These are phyloP conservation scores for Hordeum marinum DNA, from an alignment of 176 grass and related monocot species.

Conservation along the genomic window DNA sequence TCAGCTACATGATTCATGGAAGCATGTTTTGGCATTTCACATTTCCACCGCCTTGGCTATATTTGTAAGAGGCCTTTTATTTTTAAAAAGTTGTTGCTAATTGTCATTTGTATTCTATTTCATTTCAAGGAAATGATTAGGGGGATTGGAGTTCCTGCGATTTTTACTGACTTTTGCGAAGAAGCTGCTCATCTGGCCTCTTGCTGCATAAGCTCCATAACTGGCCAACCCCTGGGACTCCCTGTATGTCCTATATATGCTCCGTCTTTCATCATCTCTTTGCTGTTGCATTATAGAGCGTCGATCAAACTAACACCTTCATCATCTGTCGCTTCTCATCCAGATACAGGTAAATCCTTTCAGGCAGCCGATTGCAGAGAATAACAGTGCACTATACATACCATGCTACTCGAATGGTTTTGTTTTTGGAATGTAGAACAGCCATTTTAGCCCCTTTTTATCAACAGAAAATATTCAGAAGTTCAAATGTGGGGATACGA, in stretches of 20 bases:
- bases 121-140: slow-evolving; percentile 66
- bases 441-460: neutral
- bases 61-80: neutral
- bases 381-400: slow-evolving; percentile 62
- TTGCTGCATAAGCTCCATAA: slow-evolving; percentile 60
- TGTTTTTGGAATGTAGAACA: slow-evolving; percentile 70
- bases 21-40: neutral
- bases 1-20: neutral
- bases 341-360: slow-evolving; percentile 95
- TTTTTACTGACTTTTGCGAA: slow-evolving; percentile 97
- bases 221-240: slow-evolving; percentile 44
- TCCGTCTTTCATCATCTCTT: neutral
- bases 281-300: neutral
- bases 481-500: neutral
- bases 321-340: slow-evolving; percentile 7
- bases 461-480: neutral
- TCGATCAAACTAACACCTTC: neutral
- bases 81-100: neutral
- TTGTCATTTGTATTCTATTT: slow-evolving; percentile 8
- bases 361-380: slow-evolving; percentile 73
- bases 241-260: slow-evolving; percentile 50
- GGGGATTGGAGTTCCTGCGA: slow-evolving; percentile 50
- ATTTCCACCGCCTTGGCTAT: neutral
- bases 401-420: slow-evolving; percentile 95
- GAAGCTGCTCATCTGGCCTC: slow-evolving; percentile 94